Base-by-base conservation (phyloP, 306 rosid genomes). In the Leucaena leucocephala region DNA sequence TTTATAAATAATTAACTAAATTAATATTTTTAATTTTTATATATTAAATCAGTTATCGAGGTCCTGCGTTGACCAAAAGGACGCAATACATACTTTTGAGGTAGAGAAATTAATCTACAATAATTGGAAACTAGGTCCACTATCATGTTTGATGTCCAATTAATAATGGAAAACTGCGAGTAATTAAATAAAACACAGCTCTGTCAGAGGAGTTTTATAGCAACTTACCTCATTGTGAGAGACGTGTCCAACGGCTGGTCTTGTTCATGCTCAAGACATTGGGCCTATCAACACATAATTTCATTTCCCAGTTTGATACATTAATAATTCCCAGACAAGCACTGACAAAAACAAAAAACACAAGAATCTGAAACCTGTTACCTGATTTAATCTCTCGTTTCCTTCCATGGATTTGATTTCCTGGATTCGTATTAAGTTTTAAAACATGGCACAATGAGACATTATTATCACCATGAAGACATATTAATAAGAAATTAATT, bases 161-260 rank as follows among this genome's bases (percentile, higher is more conserved):
- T 27, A 27, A 27, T 27, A 27, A 27, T 3, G 4, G n/a, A 17
- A 54, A 54, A 54, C 27, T n/a, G 61, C 7, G 34, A 57, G 27
- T 54, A 4, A 50, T 3, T 50, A 52, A 16, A 21, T 57, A 57
- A 57, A 57, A 57, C 63, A 33, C 3, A 7, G 16, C 3, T 63
- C 9, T 8, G 1, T 5, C 2, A 58, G 15, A 14, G 52, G 72
- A 21, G 8, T 69, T 69, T 69, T 21, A 19, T 4, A 12, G 7
- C 43, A 27, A 83, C 81, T 80, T 64, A 86, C 89, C 87, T 86
- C 70, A 83, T 16, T 68, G 38, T 86, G 57, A 80, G 89, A 83
- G 85, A 68, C 54, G 89, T 83, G 7, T 86, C 83, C 44, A 67
- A 57, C 43, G 81, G 61, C 4, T 74, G 40, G 9, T 73, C 85